Base-by-base conservation (phyloP, 2,329 filamentous ascomycete genomes). In the Dothiorella sarmentorum region DNA sequence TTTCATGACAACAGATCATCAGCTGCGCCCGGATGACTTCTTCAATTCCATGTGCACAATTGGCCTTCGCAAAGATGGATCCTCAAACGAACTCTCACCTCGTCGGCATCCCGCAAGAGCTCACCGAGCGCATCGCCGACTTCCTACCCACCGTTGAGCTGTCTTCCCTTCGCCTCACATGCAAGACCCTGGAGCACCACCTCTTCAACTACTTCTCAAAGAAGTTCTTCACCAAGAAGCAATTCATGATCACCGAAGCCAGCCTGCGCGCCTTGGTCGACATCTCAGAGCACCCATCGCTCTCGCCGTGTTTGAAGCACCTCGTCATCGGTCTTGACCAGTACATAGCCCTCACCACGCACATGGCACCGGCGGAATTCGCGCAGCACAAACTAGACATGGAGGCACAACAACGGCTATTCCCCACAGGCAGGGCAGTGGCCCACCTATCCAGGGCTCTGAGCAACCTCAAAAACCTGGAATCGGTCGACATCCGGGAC, bases 161-260 rank as follows among this genome's bases (percentile, higher is more conserved):
- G 17, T 76, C 80, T 60, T 68, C 71, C 11, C 67, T 88, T 7
- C 84, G 86, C 6, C 71, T 79, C 15, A 77, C 77, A 2, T 86
- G 83, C 73, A 82, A 79, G 58, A 68, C 74, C 17, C 66, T 85
- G 11, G 84, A 88, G 66, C 70, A 71, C 18, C 72, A 75, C 1
- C 73, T 87, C 11, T 82, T 83, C 68, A 73, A 78, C 49, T 75
- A 75, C 31, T 88, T 88, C 63, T 75, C 80, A 26, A 74, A 74
- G 22, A 84, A 87, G 62, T 89, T 86, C 75, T 89, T 89, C 71
- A 76, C 74, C 52, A 84, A 83, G 68, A 83, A 81, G 65, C 85
- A 88, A 66, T 89, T 88, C 70, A 85, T 86, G 81, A 66, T 87
- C 56, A 80, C 79, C 1, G 73, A 81, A 31, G 71, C 76, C 63